These are phyloP conservation scores for Solanum ossicruentum DNA, from an alignment of 257 asterid species.

Conservation along the genomic window DNA sequence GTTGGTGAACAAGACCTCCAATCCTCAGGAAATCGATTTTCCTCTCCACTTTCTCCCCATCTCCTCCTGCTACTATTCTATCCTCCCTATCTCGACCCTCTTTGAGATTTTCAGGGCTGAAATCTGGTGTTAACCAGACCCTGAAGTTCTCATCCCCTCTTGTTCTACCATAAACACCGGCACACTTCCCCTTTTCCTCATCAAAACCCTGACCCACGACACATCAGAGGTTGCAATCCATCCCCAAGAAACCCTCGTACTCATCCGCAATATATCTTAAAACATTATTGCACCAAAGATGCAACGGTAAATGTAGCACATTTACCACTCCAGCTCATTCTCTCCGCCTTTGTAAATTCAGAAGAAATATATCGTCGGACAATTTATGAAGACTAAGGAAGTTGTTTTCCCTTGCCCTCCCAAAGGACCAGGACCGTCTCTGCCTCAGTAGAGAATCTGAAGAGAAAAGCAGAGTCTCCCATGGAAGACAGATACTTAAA, in stretches of 20 bases:
- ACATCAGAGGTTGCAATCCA: neutral
- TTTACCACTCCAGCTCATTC: neutral
- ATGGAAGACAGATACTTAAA: neutral
- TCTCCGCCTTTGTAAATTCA: neutral
- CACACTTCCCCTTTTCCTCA: neutral
- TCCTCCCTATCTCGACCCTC: neutral
- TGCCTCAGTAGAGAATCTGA: neutral
- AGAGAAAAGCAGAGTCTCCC: neutral
- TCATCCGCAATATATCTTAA: neutral
- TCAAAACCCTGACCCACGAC: neutral
- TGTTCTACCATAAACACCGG: neutral
- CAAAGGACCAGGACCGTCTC: neutral
- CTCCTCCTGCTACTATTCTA: neutral
- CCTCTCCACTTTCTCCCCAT: neutral
- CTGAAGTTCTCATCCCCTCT: neutral
- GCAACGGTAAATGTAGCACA: neutral
- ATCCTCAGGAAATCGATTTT: neutral
- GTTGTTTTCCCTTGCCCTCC: neutral
- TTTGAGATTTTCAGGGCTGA: neutral
- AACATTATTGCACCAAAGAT: neutral
- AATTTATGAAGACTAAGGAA: neutral
- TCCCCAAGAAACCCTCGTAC: neutral
- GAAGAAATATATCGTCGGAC: neutral
- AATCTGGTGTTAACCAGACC: neutral
- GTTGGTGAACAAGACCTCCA: neutral